Evolutionary conservation across 2,329 filamentous ascomycete species (phyloP).

Genomic region (Xylariomycetidae sp.): DNA sequence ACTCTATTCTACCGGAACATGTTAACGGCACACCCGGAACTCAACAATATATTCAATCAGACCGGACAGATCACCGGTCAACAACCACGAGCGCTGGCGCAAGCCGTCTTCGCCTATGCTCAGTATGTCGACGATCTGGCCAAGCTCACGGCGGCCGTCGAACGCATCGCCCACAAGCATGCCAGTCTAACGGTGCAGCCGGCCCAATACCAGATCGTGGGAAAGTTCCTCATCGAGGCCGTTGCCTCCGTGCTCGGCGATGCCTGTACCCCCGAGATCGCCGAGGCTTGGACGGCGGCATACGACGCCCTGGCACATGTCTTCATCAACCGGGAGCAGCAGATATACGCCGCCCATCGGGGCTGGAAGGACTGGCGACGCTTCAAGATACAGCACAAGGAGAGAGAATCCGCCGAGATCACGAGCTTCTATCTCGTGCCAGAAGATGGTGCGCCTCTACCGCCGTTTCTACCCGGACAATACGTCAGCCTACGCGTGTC

Average conservation of each 20-base stretch:
- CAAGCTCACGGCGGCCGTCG: slow-evolving; percentile 49
- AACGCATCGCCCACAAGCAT: slow-evolving; percentile 74
- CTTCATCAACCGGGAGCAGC: slow-evolving; percentile 61
- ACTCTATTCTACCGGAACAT: slow-evolving; percentile 67
- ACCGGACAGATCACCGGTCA: slow-evolving; percentile 64
- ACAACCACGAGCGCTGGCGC: slow-evolving; percentile 66
- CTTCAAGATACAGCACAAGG: slow-evolving; percentile 55
- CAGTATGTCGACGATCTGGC: slow-evolving; percentile 66
- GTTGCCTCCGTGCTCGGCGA: slow-evolving; percentile 64
- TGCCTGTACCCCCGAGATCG: slow-evolving; percentile 61
- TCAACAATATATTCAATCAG: slow-evolving; percentile 68
- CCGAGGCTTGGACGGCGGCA: slow-evolving; percentile 67
- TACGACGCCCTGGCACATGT: slow-evolving; percentile 68
- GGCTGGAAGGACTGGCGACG: slow-evolving; percentile 45
- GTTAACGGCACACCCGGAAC: slow-evolving; percentile 56
- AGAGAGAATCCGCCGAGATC: slow-evolving; percentile 55
- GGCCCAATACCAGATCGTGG: slow-evolving; percentile 68
- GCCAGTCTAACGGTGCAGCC: slow-evolving; percentile 64
- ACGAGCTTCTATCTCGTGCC: slow-evolving; percentile 68
- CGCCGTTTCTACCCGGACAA: slow-evolving; percentile 64
- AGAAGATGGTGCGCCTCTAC: slow-evolving; percentile 52
- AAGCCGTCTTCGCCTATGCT: slow-evolving; percentile 68
- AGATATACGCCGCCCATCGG: slow-evolving; percentile 50
- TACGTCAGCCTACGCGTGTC: slow-evolving; percentile 64
- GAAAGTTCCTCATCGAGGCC: slow-evolving; percentile 61